phyloP scores from a whole-genome alignment of 225 moss, liverwort and hornwort genomes.

The Neckera pumila region DNA sequence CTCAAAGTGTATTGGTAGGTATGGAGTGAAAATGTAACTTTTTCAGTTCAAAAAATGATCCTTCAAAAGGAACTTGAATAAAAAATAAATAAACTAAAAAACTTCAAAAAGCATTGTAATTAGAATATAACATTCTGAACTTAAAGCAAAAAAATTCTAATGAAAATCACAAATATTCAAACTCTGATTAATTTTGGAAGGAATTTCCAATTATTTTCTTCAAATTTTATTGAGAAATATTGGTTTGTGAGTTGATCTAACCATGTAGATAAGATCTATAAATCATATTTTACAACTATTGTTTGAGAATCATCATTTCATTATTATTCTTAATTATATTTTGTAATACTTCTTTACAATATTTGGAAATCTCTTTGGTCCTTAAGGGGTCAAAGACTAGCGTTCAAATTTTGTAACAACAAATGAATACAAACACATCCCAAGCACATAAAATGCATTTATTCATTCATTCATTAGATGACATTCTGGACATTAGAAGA shows the following conservation, averaged over 20 bases:
- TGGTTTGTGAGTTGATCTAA: not conserved
- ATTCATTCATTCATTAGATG: accelerated
- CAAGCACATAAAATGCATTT: not conserved
- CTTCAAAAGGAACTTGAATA: not conserved
- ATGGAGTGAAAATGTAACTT: accelerated
- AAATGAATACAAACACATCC: accelerated
- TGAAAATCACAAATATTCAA: not conserved
- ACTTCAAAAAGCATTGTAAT: not conserved
- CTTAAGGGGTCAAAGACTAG: not conserved
- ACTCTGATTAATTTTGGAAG: not conserved
- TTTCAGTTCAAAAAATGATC: too few species aligned
- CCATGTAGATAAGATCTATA: accelerated
- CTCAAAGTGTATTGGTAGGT: not conserved
- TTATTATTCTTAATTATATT: not conserved
- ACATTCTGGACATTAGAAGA: too few species aligned
- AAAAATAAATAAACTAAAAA: too few species aligned
- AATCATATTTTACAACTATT: not conserved
- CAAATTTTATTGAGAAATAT: not conserved
- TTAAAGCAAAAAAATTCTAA: not conserved
- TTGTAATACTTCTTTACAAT: too few species aligned
- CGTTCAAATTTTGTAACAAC: not conserved
- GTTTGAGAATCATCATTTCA: too few species aligned
- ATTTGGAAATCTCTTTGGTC: not conserved
- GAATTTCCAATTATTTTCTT: not conserved
- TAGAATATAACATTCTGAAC: not conserved